Conservation (phyloP, 202 grass and related monocot species). For the Eragrostis tef region DNA sequence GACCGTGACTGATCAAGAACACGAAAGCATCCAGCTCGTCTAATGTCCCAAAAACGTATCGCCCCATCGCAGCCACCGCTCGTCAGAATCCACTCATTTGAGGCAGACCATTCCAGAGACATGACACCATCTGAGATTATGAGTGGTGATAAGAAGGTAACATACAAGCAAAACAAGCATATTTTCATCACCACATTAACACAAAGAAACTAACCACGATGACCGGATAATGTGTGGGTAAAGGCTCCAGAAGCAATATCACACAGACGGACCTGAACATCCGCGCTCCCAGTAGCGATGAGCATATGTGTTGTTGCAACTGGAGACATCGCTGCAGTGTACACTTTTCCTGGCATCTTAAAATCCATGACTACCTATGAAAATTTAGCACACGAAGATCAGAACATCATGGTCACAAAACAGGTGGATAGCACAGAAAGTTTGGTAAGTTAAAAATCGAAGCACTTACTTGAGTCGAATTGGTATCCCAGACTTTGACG, state of each 20-base stretch:
- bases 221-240: constrained; percentile 92
- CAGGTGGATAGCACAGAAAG: not conserved
- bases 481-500: constrained; percentile 98
- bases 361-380: constrained; percentile 81
- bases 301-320: constrained; percentile 81
- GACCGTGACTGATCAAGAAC: constrained; percentile 81
- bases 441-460: not conserved
- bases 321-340: constrained; percentile 70
- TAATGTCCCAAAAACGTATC: constrained; percentile 97
- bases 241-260: constrained; percentile 93
- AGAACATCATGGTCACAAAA: constrained; percentile 26
- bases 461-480: constrained; percentile 68
- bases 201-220: constrained; percentile 72
- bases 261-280: constrained; percentile 91
- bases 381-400: constrained; percentile 13
- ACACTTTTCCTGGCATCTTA: constrained; percentile 96
- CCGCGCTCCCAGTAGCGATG: constrained; percentile 78
- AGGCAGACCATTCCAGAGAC: constrained; percentile 91
- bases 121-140: constrained; percentile 83
- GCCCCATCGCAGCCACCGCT: constrained; percentile 82
- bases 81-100: constrained; percentile 86
- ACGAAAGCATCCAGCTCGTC: constrained; percentile 80
- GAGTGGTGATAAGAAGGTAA: constrained; percentile 38
- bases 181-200: constrained; percentile 38
- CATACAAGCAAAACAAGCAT: constrained; percentile 23